Conservation (phyloP, 2,329 filamentous ascomycete species). For the Amphichorda felina region DNA sequence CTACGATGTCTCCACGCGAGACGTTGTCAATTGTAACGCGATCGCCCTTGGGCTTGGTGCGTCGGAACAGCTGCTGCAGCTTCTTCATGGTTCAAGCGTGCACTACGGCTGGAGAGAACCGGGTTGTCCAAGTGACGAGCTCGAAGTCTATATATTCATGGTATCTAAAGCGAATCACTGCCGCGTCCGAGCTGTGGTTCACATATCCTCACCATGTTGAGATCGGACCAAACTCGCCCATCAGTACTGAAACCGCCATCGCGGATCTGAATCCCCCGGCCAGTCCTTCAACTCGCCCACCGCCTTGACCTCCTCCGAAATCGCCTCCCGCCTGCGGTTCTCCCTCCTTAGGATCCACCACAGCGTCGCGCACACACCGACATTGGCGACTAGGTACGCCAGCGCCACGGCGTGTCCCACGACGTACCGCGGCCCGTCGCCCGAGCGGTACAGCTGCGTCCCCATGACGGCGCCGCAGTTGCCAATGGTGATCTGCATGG, state of each 20-base stretch:
- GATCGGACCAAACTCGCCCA: too few species aligned
- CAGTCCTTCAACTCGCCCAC: conserved; percentile 41
- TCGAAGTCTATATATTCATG: too few species aligned
- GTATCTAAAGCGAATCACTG: too few species aligned
- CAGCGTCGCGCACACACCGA: conserved; percentile 37
- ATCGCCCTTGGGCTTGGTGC: too few species aligned
- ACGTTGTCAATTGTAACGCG: too few species aligned
- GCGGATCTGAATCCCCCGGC: conserved; percentile 48
- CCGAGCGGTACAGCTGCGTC: conserved; percentile 54
- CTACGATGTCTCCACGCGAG: too few species aligned
- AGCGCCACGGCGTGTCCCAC: conserved; percentile 57
- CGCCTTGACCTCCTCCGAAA: conserved; percentile 30
- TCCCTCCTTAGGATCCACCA: conserved; percentile 43
- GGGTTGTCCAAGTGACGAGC: too few species aligned
- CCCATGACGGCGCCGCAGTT: conserved; percentile 58
- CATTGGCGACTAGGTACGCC: conserved; percentile 49
- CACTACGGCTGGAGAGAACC: too few species aligned
- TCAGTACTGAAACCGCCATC: conserved; percentile 56
- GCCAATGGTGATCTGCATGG: conserved; percentile 61
- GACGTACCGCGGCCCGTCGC: conserved; percentile 49
- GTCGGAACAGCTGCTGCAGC: too few species aligned
- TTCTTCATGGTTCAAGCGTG: too few species aligned
- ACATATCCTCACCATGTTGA: too few species aligned
- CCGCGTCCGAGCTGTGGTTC: too few species aligned
- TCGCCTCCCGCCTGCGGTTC: conserved; percentile 38